Base-by-base conservation (phyloP, 176 grass and related monocot genomes). In the Chloris gayana region DNA sequence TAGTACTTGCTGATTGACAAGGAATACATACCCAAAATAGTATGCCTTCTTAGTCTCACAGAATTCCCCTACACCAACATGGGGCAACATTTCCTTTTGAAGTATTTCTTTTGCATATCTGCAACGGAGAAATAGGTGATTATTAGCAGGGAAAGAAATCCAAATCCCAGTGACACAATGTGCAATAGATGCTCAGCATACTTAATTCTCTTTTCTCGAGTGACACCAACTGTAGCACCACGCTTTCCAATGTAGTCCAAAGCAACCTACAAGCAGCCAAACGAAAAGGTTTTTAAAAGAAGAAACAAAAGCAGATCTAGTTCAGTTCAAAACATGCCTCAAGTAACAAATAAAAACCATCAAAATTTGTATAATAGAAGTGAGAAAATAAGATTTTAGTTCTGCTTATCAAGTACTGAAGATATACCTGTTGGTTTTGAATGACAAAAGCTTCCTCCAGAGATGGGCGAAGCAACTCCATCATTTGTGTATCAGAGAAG, bases 11-110 rank as follows among this genome's bases (percentile, higher is more conserved):
- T 46, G 11, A 76, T 30, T 64, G 19, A n/a, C 53, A 59, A 71
- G 67, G 39, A 73, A 42, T 66, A 86, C 67, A 38, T 64, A 95
- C 96, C 96, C 96, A 77, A 99, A 95, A 86, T 99, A 99, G 82
- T 99, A 99, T 35, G 96, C 96, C 87, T 99, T 99, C 79, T 93
- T 99, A 70, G 96, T 99, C 89, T 99, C 96, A 74, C 96, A 95
- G 47, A 95, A 95, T 91, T 99, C 96, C 1, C 84, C 90, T 33
- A 99, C 96, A 70, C 92, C 92, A 84, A 99, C 96, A 88, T 99
- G 96, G 78, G 96, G 96, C 74, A 99, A 81, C 96, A 99, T 99
- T 92, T 99, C 96, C 72, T 95, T 99, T 84, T 99, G 93, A 83
- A 99, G 96, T 89, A 99, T 99, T 49, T 95, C 96, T 89, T 93